Base-by-base conservation (phyloP, 495 filamentous ascomycete genomes). In the Staphylotrichum longicolle region DNA sequence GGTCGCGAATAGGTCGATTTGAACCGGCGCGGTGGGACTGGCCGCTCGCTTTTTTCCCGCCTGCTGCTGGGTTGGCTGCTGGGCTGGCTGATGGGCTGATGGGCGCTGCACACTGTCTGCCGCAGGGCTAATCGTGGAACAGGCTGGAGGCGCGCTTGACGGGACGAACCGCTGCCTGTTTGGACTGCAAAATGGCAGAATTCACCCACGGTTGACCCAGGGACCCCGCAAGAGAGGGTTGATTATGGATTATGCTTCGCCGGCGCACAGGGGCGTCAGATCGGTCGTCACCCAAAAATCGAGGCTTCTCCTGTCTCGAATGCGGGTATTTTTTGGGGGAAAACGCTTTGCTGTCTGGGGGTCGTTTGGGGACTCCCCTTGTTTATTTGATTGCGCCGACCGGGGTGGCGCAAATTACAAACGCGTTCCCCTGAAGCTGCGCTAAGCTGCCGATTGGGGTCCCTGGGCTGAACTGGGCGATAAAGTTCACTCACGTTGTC, bases 301-400 rank as follows among this genome's bases (percentile, higher is more conserved):
- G 53, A 61, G 57, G 59, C 56, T 56, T 63, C 37, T 70, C 60
- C 55, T 72, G 50, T 63, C 34, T 61, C 64, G 63, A 57, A 46
- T 56, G 69, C 63, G 65, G 69, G 61, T 70, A 72, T 66, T 66
- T 66, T 63, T 51, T 58, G 57, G 65, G 66, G 63, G 60, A 64
- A 64, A 60, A 57, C 33, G 51, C 50, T 61, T 55, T 49, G 51
- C 54, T 64, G 65, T 57, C 53, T 58, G 51, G 64, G 58, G 46
- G 41, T 34, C 35, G 47, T 42, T 58, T 64, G 65, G 62, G 66
- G 39, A 60, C 27, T 45, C 62, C 59, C 67, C 68, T 73, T 70
- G 72, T 73, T 73, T 73, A 74, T 74, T 74, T 74, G 70, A 73
- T 73, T 73, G 72, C 65, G 61, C 57, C 50, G 67, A 69, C 68